Conservation (phyloP, 1,284 basidiomycete genomes). For the Fistulina hepatica region DNA sequence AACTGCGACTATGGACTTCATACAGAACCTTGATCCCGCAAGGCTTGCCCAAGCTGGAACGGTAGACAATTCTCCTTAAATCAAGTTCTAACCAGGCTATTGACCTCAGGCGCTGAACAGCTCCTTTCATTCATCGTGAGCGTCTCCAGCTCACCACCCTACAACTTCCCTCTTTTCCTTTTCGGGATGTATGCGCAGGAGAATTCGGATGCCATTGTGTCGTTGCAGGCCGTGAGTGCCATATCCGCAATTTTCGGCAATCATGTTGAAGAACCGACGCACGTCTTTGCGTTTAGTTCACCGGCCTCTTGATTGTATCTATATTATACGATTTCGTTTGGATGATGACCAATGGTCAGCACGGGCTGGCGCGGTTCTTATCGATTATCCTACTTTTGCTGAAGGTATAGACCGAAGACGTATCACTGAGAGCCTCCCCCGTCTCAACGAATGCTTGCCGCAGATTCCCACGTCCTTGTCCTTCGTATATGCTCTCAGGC, state of each 20-base stretch:
- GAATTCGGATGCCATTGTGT: constrained; percentile 47
- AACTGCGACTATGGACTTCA: constrained; percentile 74
- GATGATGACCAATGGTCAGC: constrained; percentile 46
- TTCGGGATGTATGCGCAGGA: constrained; percentile 67
- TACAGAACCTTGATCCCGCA: constrained; percentile 57
- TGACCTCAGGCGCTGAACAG: constrained; percentile 26
- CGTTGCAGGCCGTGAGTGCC: constrained; percentile 46
- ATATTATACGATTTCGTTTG: constrained; percentile 61
- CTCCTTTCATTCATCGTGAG: constrained; percentile 49
- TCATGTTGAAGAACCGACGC: no score
- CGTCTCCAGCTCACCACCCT: constrained; percentile 48
- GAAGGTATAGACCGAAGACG: constrained; percentile 39
- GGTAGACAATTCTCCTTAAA: constrained; percentile 26
- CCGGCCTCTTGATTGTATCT: constrained; percentile 41
- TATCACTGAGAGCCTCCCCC: no score
- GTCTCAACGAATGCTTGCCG: no score
- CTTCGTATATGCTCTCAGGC: constrained; percentile 44
- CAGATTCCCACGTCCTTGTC: constrained; percentile 55
- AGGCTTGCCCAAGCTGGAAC: constrained; percentile 56
- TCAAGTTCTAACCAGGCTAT: not conserved
- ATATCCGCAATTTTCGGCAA: not conserved
- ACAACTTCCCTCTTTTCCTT: constrained; percentile 64
- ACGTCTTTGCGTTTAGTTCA: constrained; percentile 2
- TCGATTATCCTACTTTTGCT: constrained; percentile 50
- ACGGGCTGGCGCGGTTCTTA: constrained; percentile 43